These are phyloP conservation scores for Neoarthrinium moseri DNA, from an alignment of 2,329 filamentous ascomycete species.

Conservation along the genomic window DNA sequence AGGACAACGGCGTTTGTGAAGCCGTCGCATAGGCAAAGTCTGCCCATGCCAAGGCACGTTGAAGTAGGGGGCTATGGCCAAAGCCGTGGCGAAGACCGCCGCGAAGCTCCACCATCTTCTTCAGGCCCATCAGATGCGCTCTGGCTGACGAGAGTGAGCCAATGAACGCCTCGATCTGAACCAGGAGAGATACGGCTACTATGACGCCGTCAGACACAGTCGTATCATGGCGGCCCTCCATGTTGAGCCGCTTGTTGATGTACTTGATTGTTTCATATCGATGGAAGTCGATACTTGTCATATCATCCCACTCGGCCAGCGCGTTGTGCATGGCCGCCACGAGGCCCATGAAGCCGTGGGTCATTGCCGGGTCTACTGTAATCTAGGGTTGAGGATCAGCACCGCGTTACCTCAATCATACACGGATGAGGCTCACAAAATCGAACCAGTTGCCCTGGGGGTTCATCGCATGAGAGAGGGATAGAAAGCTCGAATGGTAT, in stretches of 20 bases:
- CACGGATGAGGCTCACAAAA: conserved; percentile 18
- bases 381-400: conserved; percentile 18
- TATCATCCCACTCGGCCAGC: conserved; percentile 29
- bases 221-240: conserved; percentile 26
- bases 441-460: conserved; percentile 29
- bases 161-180: conserved; percentile 30
- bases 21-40: conserved; percentile 32
- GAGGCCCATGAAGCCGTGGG: conserved; percentile 31
- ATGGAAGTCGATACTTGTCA: conserved; percentile 31
- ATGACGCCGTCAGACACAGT: conserved; percentile 30
- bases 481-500: conserved; percentile 31
- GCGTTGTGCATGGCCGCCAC: conserved; percentile 33
- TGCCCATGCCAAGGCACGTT: conserved; percentile 31
- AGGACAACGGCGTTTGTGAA: conserved; percentile 24
- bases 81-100: conserved; percentile 29
- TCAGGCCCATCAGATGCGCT: conserved; percentile 30
- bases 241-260: conserved; percentile 29
- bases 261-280: conserved; percentile 30
- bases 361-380: conserved; percentile 28
- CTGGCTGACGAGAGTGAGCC: conserved; percentile 27
- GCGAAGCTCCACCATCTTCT: conserved; percentile 29
- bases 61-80: conserved; percentile 26
- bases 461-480: conserved; percentile 31
- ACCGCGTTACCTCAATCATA: background rate
- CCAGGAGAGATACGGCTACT: conserved; percentile 29